Evolutionary conservation across 2,329 filamentous ascomycete genomes (phyloP).

Genomic region (Trichoderma citrinoviride): DNA sequence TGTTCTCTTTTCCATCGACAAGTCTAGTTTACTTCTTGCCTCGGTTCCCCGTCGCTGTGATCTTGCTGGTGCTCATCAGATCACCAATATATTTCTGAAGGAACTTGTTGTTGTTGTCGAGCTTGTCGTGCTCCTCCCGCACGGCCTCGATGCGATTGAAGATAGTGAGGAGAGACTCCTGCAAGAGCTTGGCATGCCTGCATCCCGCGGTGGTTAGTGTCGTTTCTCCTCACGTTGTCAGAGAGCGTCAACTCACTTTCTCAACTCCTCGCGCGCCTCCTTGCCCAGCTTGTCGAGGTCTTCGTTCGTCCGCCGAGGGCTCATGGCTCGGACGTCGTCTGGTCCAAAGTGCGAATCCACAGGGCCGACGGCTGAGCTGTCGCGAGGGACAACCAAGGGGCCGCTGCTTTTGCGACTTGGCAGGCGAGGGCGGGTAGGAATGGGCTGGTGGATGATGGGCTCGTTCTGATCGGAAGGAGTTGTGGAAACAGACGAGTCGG

Average conservation of each 20-base stretch:
- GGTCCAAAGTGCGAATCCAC: slow-evolving; percentile 75
- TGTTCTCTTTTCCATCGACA: background rate
- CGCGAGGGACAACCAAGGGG: slow-evolving; percentile 77
- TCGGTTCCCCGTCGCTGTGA: slow-evolving; percentile 56
- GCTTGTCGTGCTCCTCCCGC: slow-evolving; percentile 90
- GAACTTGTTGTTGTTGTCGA: slow-evolving; percentile 96
- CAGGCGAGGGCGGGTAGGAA: slow-evolving; percentile 62
- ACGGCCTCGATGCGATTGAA: slow-evolving; percentile 94
- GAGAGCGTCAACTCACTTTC: slow-evolving; percentile 41
- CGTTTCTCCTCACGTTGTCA: slow-evolving; percentile 36
- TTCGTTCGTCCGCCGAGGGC: slow-evolving; percentile 82
- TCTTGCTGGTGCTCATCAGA: slow-evolving; percentile 82
- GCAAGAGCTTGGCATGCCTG: slow-evolving; percentile 84
- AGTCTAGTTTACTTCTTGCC: slow-evolving; percentile 50
- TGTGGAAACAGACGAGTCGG: slow-evolving; percentile 38
- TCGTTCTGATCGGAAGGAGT: slow-evolving; percentile 39
- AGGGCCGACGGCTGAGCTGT: slow-evolving; percentile 70
- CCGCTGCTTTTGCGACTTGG: slow-evolving; percentile 75
- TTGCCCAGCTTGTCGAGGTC: slow-evolving; percentile 85
- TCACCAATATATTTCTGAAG: slow-evolving; percentile 97
- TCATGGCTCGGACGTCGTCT: slow-evolving; percentile 91
- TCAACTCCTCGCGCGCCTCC: slow-evolving; percentile 68
- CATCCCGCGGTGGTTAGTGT: slow-evolving; percentile 2
- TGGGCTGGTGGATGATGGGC: slow-evolving; percentile 47
- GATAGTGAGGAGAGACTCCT: slow-evolving; percentile 84